These are phyloP conservation scores for Isatis tinctoria DNA, from an alignment of 345 rosid species.

Conservation along the genomic window DNA sequence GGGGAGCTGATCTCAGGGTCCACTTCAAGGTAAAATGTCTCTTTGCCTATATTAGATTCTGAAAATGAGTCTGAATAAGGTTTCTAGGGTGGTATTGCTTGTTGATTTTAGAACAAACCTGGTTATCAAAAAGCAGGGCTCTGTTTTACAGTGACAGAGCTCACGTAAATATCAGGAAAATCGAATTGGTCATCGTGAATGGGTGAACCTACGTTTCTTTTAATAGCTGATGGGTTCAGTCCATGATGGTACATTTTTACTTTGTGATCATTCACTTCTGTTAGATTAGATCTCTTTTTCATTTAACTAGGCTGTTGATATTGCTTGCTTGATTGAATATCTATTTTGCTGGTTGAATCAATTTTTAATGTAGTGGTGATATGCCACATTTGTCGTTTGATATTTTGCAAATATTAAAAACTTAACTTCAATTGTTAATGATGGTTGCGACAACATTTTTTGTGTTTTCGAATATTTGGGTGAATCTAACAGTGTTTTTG, in stretches of 20 bases:
- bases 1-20: constrained; percentile 88
- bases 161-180: constrained; percentile 60
- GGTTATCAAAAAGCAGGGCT: constrained; percentile 61
- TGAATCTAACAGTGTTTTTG: neutral
- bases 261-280: neutral
- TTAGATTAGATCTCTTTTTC: neutral
- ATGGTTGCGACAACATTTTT: neutral
- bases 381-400: neutral
- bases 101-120: constrained; percentile 28
- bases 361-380: neutral
- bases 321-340: too few species aligned
- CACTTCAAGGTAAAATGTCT: constrained; percentile 71
- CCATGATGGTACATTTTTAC: constrained; percentile 42
- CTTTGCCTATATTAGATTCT: neutral
- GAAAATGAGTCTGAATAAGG: neutral
- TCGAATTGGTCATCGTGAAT: constrained; percentile 45
- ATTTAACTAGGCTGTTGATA: neutral
- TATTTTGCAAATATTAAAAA: neutral
- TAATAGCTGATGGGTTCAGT: constrained; percentile 54
- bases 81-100: neutral
- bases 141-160: constrained; percentile 44
- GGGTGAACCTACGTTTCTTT: constrained; percentile 54
- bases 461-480: neutral
- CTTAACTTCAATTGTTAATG: neutral
- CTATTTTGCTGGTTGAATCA: neutral